A percentile compares a stretch with the other conserved stretches of the same genome.
Conservation (phyloP, 129 eudicot species). For the Kitagawia praeruptora region DNA sequence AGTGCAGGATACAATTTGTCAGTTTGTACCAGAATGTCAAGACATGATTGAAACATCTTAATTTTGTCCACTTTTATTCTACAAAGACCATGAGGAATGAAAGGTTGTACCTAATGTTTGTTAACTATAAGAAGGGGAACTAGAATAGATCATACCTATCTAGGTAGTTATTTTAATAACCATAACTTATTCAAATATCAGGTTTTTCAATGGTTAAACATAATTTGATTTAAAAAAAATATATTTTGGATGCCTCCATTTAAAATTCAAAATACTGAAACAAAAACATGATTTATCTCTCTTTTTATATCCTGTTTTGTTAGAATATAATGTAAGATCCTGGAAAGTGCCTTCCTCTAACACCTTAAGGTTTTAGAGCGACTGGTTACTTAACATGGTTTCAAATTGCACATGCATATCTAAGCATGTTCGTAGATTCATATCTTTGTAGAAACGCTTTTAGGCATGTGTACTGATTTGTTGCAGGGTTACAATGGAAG, state of each 20-base stretch:
- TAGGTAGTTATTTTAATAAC: not conserved
- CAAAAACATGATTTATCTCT: not conserved
- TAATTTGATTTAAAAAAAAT: not conserved
- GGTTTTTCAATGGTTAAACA: not conserved
- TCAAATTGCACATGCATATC: no score
- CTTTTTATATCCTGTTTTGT: not conserved
- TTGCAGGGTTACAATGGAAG: conserved; percentile 96
- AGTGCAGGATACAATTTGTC: not conserved
- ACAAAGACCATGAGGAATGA: not conserved
- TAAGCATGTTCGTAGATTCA: not conserved
- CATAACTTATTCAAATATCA: not conserved
- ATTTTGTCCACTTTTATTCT: not conserved
- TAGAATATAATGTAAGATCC: no score
- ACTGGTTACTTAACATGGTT: no score
- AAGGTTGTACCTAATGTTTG: not conserved
- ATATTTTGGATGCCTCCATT: not conserved
- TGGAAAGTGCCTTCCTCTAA: no score
- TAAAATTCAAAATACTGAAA: not conserved
- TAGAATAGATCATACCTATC: not conserved
- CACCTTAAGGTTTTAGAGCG: no score
- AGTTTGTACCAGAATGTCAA: not conserved
- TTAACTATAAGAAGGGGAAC: not conserved
- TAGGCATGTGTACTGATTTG: not conserved
- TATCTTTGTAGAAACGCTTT: not conserved
- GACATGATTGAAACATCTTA: not conserved